Base-by-base conservation (phyloP, 805 yeast genomes). In the Suhomyces faveliae region DNA sequence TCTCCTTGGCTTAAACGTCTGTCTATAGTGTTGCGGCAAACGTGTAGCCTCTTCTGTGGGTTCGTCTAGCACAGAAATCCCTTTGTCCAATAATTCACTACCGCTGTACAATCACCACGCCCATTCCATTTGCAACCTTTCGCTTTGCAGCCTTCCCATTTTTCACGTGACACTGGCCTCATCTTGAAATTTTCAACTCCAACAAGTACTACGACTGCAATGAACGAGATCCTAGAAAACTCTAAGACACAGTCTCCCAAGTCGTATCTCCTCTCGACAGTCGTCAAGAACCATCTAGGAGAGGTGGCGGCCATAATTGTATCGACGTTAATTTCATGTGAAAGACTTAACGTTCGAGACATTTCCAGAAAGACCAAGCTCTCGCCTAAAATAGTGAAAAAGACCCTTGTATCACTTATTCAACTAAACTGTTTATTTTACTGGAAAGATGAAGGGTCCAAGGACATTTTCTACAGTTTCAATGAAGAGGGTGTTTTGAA, bases 401-500 rank as follows among this genome's bases (percentile, higher is more conserved):
- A 84, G 27, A 74, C 87, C 0, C 70, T 92, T 38, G 95, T 88
- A 4, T 79, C 91, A 6, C 69, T 92, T 57, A 74, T 91, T 35
- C 97, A 92, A 65, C 71, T 89, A 52, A 80, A 87, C 50, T 86
- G 96, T 63, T 83, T 88, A 8, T 77, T 77, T 20, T 81, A 81
- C 58, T 83, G 90, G 81, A 68, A 67, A 13, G 86, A 81, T 23
- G 52, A 48, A 2, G 60, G 54, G 42, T 52, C 62, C 12, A 60
- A 59, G 0, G 48, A 52, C 15, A 71, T 78, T 0, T 77, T 68
- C 57, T 89, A 90, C 63, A 71, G 71, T 24, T 78, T 82, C 50
- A 78, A 84, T 58, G 85, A 84, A 51, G 74, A 73, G 29, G 96
- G 95, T 5, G 66, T 83, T 15, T 73, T 81, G 52, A 65, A 78